Evolutionary conservation across 352 stramenopile genomes (phyloP), one percentile per base, ranked within the genome.

Genomic region (Pythium phragmiticola): DNA sequence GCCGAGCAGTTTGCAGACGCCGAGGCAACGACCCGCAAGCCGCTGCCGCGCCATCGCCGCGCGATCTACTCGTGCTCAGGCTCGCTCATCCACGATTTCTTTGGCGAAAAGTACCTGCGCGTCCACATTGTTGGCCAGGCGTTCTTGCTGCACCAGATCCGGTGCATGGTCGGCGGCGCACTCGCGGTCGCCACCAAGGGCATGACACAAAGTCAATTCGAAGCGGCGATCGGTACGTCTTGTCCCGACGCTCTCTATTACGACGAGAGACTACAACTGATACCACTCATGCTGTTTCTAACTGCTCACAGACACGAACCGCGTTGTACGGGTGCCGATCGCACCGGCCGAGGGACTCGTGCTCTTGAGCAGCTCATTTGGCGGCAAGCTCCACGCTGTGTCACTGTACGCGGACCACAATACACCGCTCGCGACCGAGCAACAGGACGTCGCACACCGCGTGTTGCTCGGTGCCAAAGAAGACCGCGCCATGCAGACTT

Each of bases 121-220:
- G 74, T 96, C 26, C 82, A 87, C 53, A 87, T 96, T 26, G 80
- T 88, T 5, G 88, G 83, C 26, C 82, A 93, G 39, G 85, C 87
- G 16, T 96, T 96, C 61, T 60, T 96, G 47, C 72, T 94, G 34
- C 93, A 96, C 65, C 90, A 97, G 74, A 97, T 97, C 52, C 88
- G 90, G 9, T 92, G 88, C 48, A 96, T 97, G 89, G 72, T 97
- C 26, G 89, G 89, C 30, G 89, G 79, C 12, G 90, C 89, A 8
- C 55, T 97, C 9, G 85, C 84, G 28, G 84, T 96, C 16, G 85
- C 84, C 0, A 94, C 78, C 3, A 89, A 89, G 33, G 76, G 78
- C 45, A 82, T 97, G 63, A 78, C 84, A 3, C 60, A 63, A 16
- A 75, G 72, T 37, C 74, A 81, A 39, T 90, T 97, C 33, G 78